Evolutionary conservation across 192 early-diverging fungal genomes (phyloP), one percentile per base, ranked within the genome.

Genomic region (Podila epigama): DNA sequence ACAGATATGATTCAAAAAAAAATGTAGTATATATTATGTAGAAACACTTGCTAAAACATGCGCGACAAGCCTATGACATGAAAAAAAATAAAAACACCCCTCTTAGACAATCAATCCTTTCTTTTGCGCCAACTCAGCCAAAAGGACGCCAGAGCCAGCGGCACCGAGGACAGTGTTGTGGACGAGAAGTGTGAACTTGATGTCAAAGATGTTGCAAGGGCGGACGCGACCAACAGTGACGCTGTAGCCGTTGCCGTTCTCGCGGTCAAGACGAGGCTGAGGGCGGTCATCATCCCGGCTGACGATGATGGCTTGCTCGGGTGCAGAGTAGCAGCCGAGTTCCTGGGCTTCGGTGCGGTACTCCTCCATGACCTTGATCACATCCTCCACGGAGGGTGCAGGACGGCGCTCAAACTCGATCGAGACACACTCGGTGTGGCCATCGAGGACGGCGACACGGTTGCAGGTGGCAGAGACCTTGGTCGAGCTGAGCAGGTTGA

Each of bases 121-220:
- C 60, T 92, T 92, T 41, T 93, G 86, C 18, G 95, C 95, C 48
- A 98, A 85, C 79, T 99, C 97, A 20, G 97, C 97, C 68, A 98
- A 95, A 67, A 99, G 82, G 39, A 99, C 93, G 66, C 91, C 90
- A 58, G 92, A 92, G 48, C 96, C 96, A 25, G 97, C 97, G 22
- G 97, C 97, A 48, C 97, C 97, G 54, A 99, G 86, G 44, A 99
- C 88, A 37, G 97, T 99, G 81, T 99, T 99, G 84, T 99, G 97
- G 27, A 92, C 90, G 15, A 99, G 83, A 33, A 97, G 75, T 11
- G 92, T 90, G 51, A 99, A 95, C 83, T 94, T 97, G 73, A 96
- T 85, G 68, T 98, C 94, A 58, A 99, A 90, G 27, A 98, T 86
- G 56, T 89, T 87, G 66, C 96, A 97, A 33, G 79, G 63, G 51